Base-by-base conservation (phyloP, 2,329 filamentous ascomycete genomes). In the Tolypocladium pustulatum region DNA sequence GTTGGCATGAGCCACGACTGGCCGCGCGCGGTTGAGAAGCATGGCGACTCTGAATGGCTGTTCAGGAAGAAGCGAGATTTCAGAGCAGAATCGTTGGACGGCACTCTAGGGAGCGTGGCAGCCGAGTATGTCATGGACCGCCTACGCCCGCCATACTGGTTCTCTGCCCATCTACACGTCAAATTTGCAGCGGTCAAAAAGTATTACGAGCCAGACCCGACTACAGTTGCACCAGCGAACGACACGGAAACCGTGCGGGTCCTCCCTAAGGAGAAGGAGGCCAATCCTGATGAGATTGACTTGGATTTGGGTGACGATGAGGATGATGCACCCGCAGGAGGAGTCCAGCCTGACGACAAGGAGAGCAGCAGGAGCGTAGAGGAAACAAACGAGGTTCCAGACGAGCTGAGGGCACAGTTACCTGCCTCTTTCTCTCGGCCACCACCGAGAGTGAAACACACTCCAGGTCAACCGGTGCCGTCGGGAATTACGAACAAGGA, bases 1-100 rank as follows among this genome's bases (percentile, higher is more conserved):
- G 77, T 99, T 52, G 91, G 92, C 3, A 74, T 99, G 57, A 97
- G 92, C 65, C 94, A 99, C 69, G 94, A 99, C 75, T 99, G 94
- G 94, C 94, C 94, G 0, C 84, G 87, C 55, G 86, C 81, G 0
- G 84, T 97, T 57, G 94, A 96, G 73, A 85, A 83, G 69, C 81
- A 85, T 62, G 94, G 94, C 6, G 81, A 97, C 68, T 75, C 81
- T 54, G 74, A 80, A 54, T 75, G 76, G 49, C 75, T 99, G 1
- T 96, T 91, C 70, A 77, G 75, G 36, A 82, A 78, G 69, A 97
- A 97, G 75, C 81, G 80, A 0, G 79, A 85, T 65, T 94, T 97
- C 63, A 80, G 84, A 63, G 74, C 82, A 55, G 94, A 99, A 71
- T 91, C 91, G 1, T 76, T 78, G 54, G 83, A 86, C 41, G 91